Evolutionary conservation across 345 rosid species (phyloP), one percentile per base, ranked within the genome.

Genomic region (Dipteronia dyeriana): DNA sequence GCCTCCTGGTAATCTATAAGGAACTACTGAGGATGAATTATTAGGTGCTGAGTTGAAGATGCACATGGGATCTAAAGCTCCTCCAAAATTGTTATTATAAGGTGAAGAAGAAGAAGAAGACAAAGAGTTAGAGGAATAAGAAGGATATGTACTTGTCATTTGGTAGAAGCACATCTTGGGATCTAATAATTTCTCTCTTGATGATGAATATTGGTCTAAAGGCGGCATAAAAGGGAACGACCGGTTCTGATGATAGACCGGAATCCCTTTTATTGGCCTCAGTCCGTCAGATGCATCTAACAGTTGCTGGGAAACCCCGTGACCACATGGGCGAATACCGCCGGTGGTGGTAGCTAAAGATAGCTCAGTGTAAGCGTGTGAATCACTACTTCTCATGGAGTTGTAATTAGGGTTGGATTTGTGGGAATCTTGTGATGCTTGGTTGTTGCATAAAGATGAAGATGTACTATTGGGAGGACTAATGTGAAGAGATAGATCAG

Each of bases 221-320:
- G 83, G 78, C 25, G 57, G 7, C 25, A 83, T 43, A 60, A 88
- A 87, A 29, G 93, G 97, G 70, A 89, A 85, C 31, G 91, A 79
- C 67, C 91, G 89, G 88, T 83, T 92, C 25, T 59, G 63, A 22
- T 56, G 97, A 80, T 92, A 89, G 5, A 92, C 90, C 2, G 97
- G 97, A 81, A 91, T 89, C 72, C 97, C 97, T 79, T 89, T 91
- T 65, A 92, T 91, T 11, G 97, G 95, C 83, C 91, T 85, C 61
- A 85, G 65, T 62, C 87, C 84, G 26, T 85, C 88, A n/a, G 85
- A 77, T 62, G 73, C 81, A 63, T 81, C 89, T 59, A 19, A 3
- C 12, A 19, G 26, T 5, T 75, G 82, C 3, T 66, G 9, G 2
- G 84, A 76, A 75, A 79, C 84, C 62, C 87, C 87, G 45, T 75